A percentile compares a stretch with the other conserved stretches of the same genome.
phyloP scores from a whole-genome alignment of 495 filamentous ascomycete genomes.

The Friedmanniomyces simplex region DNA sequence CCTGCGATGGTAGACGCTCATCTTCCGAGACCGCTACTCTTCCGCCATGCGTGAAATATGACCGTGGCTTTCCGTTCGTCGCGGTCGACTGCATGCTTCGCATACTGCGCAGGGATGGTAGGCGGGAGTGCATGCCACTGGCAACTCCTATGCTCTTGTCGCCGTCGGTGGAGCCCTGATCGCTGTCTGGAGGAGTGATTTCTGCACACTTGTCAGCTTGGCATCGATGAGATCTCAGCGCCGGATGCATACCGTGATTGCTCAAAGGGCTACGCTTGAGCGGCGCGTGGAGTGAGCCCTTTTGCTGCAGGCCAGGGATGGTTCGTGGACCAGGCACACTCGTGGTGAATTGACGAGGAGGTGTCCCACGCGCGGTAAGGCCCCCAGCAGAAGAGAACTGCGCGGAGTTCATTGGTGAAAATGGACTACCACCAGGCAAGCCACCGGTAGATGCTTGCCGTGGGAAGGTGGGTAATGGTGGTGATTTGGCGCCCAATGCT shows the following conservation, averaged over 20 bases:
- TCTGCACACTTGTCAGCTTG: not conserved
- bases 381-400: constrained; percentile 9
- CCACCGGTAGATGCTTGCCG: constrained; percentile 1
- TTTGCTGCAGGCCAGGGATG: not conserved
- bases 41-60: constrained; percentile 15
- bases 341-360: not conserved
- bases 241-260: constrained; percentile 6
- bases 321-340: not conserved
- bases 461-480: constrained; percentile 2
- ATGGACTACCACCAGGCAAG: not conserved
- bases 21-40: not conserved
- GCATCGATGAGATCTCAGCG: not conserved
- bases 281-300: constrained; percentile 6
- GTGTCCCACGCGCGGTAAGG: not conserved
- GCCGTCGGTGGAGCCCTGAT: not conserved
- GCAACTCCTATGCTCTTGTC: not conserved
- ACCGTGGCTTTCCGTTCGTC: constrained; percentile 1
- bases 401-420: constrained; percentile 1
- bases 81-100: not conserved
- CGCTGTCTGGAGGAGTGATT: constrained; percentile 6
- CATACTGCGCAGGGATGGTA: not conserved
- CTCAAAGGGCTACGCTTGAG: constrained; percentile 10
- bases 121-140: not conserved
- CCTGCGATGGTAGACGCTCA: not conserved
- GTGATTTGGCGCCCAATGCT: not conserved